Base-by-base conservation (phyloP, 805 yeast genomes). In the Saccharomycopsis schoenii region DNA sequence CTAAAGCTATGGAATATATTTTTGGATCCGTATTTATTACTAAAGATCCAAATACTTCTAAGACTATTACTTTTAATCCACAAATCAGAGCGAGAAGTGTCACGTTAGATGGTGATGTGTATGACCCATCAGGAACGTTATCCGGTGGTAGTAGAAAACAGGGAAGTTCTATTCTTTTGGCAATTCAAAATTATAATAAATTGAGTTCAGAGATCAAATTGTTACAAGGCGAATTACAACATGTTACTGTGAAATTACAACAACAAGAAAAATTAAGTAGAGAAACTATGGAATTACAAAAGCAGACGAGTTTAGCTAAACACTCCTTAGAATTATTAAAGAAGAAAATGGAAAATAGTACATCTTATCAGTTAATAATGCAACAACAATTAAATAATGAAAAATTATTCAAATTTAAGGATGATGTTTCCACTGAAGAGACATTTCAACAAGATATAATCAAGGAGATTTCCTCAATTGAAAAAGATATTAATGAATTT, bases 91-190 rank as follows among this genome's bases (percentile, higher is more conserved):
- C 92, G 0, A 84, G 91, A 67, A 85, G 96, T 37, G 90, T 96
- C 15, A 94, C 99, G 0, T 71, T 88, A 40, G 92, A 91, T 59
- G 99, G 99, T 58, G 99, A 94, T 71, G 81, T 86, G 11, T 94
- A 92, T 73, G 99, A 94, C 70, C 99, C 99, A 0, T 90, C 87
- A 66, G 99, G 99, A 15, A 89, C 96, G 8, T 76, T 94, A 34
- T 88, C 97, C 0, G 99, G 99, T 56, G 98, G 98, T n/a, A 85
- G 96, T 21, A 79, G 93, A 66, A 83, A 78, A 64, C 76, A 77
- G 57, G 74, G 81, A 15, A 78, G 82, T 1, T 80, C 90, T 0
- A 71, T 87, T 2, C 76, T 92, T 61, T 70, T 82, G 11, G 82
- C 81, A 54, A 82, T 91, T 70, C 93, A 86, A 67, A 81, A 81